phyloP scores from a whole-genome alignment of 176 grass and related monocot species.

The Musa troglodytarum region DNA sequence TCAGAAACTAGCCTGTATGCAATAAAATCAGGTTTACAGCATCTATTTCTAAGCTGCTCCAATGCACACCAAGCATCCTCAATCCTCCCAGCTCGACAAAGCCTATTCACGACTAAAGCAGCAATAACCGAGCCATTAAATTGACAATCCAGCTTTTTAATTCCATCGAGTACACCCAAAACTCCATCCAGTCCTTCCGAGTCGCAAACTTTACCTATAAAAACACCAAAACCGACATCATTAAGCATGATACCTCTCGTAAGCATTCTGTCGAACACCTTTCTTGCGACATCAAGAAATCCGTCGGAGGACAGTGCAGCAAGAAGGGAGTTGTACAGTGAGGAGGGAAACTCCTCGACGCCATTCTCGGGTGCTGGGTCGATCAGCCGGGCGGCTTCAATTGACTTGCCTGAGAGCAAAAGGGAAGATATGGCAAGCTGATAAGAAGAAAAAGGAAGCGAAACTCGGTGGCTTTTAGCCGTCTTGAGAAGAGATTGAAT shows the following conservation, averaged over 20 bases:
- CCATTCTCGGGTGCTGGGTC: not conserved
- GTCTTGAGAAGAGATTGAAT: constrained; percentile 11
- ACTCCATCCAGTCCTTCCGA: constrained; percentile 22
- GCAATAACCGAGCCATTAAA: constrained; percentile 55
- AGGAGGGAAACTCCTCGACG: constrained; percentile 14
- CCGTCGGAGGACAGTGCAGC: constrained; percentile 24
- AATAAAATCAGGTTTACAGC: constrained; percentile 79
- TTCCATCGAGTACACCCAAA: constrained; percentile 29
- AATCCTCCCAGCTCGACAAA: constrained; percentile 45
- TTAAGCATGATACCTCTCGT: constrained; percentile 6
- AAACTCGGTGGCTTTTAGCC: not conserved
- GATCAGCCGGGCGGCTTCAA: constrained; percentile 5
- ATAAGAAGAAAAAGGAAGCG: constrained; percentile 7
- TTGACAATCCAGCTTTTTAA: not conserved
- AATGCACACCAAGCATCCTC: constrained; percentile 58
- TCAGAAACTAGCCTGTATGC: constrained; percentile 71
- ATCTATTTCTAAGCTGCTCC: constrained; percentile 39
- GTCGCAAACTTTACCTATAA: constrained; percentile 29
- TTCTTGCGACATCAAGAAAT: constrained; percentile 35
- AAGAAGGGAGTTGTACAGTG: constrained; percentile 52
- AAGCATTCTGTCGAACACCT: constrained; percentile 64
- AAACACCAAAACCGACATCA: constrained; percentile 61
- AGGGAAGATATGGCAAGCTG: constrained; percentile 13
- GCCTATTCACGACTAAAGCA: constrained; percentile 34
- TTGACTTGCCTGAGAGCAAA: not conserved